Conservation (phyloP, 805 yeast species). For the Wickerhamomyces rabaulensis region DNA sequence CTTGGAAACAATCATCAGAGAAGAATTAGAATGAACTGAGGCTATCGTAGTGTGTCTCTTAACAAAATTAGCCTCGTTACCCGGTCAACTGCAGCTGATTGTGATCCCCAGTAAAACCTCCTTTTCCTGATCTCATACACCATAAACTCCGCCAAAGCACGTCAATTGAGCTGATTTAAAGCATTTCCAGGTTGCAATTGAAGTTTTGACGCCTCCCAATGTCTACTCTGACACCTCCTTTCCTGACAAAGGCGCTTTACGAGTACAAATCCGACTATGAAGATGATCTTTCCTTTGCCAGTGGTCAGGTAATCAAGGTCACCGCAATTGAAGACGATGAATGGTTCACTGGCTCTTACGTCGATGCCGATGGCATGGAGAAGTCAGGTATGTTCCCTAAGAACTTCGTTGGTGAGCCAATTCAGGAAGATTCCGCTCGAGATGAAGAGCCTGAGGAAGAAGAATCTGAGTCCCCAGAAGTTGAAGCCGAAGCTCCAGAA, state of each 20-base stretch:
- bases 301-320: slow-evolving; percentile 69
- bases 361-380: slow-evolving; percentile 33
- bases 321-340: slow-evolving; percentile 82
- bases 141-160: background rate
- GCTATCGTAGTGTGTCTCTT: background rate
- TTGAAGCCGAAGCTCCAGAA: slow-evolving; percentile 24
- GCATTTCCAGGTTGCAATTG: background rate
- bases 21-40: too few species aligned
- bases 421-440: slow-evolving; percentile 2
- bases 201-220: background rate
- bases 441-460: background rate
- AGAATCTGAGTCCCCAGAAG: slow-evolving; percentile 1
- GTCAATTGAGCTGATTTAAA: background rate
- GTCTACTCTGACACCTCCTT: slow-evolving; percentile 37
- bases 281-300: slow-evolving; percentile 74
- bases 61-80: background rate
- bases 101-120: background rate
- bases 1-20: too few species aligned
- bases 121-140: background rate
- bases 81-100: background rate
- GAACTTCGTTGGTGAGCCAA: slow-evolving; percentile 55
- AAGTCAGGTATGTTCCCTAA: slow-evolving; percentile 81
- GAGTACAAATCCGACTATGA: slow-evolving; percentile 68
- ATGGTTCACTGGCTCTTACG: slow-evolving; percentile 76
- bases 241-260: slow-evolving; percentile 61